Base-by-base conservation (phyloP, 2,329 filamentous ascomycete species). In the Colletotrichum tanaceti region DNA sequence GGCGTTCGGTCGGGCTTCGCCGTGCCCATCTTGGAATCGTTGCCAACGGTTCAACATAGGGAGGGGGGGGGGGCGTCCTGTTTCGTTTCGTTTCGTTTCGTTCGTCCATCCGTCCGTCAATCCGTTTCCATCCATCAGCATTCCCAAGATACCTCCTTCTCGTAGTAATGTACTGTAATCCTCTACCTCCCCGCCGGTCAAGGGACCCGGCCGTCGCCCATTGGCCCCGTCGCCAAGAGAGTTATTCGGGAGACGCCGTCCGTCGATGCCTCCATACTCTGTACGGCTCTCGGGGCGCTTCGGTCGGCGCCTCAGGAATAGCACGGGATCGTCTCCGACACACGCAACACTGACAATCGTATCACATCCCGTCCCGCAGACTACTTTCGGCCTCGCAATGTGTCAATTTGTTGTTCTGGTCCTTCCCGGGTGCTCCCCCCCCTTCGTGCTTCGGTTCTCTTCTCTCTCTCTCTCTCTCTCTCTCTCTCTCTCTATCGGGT, bases 271-370 rank as follows among this genome's bases (percentile, higher is more conserved):
- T 65, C 53, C 52, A 43, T 18, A 43, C 41, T n/a, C n/a, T n/a
- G n/a, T n/a, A n/a, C n/a, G 41, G 41, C 41, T 43, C 18, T 18
- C 41, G 18, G 16, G 28, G 28, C 28, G 41, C 41, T 43, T 50
- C 35, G 52, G 52, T 28, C 28, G 49, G 43, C 58, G 24, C 18
- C n/a, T 38, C 46, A 59, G 46, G 38, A 65, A 58, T 65, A 59
- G 62, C 44, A 65, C 32, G 38, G 38, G 53, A 18, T 16, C 47
- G 43, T 41, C 49, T 65, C 63, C 57, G 63, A 65, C 62, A 18
- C 41, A 9, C 41, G 41, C 32, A 49, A 43, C 35, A 39, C 24
- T 39, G 24, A 43, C 32, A 16, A 9, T 6, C 24, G 14, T 52
- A 28, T 52, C 49, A 52, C 49, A 52, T 46, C 44, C 35, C 35